phyloP scores from a whole-genome alignment of 192 early-diverging fungal genomes.

The Gamsiella multidivaricata region DNA sequence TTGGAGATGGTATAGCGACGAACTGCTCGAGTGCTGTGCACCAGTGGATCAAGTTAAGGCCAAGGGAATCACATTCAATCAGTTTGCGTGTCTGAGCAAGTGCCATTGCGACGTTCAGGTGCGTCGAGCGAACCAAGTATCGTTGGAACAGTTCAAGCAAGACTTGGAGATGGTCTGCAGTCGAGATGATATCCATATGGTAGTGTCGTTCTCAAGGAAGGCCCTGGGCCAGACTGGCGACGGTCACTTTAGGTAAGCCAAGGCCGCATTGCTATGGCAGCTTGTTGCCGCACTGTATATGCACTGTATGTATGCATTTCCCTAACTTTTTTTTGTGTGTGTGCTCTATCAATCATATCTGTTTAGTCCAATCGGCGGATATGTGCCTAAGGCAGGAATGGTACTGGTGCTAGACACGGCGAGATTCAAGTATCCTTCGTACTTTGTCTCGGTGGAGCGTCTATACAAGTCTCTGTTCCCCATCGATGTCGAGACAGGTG shows the following conservation, averaged over 20 bases:
- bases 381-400: conserved; percentile 74
- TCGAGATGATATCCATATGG: conserved; percentile 83
- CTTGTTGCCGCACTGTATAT: neutral
- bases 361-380: conserved; percentile 81
- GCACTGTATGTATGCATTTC: neutral
- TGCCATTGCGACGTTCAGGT: conserved; percentile 85
- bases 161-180: conserved; percentile 79
- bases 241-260: conserved; percentile 78
- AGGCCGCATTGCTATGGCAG: neutral
- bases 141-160: conserved; percentile 80
- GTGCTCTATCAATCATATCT: conserved; percentile 44
- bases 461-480: conserved; percentile 87
- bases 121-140: conserved; percentile 72
- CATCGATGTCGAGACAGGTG: conserved; percentile 82
- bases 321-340: neutral
- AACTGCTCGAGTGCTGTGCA: conserved; percentile 78
- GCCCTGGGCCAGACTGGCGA: conserved; percentile 90
- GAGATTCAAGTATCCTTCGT: conserved; percentile 92
- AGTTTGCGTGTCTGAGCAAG: conserved; percentile 91
- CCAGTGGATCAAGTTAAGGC: conserved; percentile 77
- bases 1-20: conserved; percentile 76
- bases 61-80: conserved; percentile 89
- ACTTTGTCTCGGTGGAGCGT: conserved; percentile 77
- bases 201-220: conserved; percentile 85
- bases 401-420: conserved; percentile 91